Conservation (phyloP, 495 filamentous ascomycete genomes). For the Terfezia claveryi region DNA sequence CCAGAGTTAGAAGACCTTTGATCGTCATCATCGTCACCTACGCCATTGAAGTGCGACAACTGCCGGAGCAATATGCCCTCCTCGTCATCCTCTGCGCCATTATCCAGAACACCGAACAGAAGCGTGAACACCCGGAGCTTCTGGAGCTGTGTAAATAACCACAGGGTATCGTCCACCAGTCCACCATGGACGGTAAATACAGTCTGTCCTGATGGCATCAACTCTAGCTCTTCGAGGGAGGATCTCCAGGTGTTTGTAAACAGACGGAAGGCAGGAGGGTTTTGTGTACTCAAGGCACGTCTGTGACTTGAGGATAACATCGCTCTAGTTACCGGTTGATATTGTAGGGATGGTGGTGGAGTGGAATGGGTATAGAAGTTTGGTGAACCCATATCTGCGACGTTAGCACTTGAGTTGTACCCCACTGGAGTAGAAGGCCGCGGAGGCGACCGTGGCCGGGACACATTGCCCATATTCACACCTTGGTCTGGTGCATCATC, state of each 20-base stretch:
- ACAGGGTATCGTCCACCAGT: not conserved
- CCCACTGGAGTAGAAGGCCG: not conserved
- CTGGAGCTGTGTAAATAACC: not conserved
- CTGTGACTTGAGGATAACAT: not conserved
- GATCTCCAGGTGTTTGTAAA: not conserved
- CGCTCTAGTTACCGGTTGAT: not conserved
- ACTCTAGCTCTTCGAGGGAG: not conserved
- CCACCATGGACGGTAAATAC: not conserved
- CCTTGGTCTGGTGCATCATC: not conserved
- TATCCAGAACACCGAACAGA: not conserved
- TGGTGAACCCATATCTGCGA: not conserved
- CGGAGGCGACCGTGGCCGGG: not conserved
- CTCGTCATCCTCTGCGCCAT: not conserved
- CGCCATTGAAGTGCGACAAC: not conserved
- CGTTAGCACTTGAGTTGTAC: not conserved
- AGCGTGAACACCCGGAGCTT: not conserved
- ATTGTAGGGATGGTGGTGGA: not conserved
- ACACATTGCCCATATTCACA: not conserved
- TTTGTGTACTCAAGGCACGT: not conserved
- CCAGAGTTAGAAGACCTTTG: not conserved
- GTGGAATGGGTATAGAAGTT: not conserved
- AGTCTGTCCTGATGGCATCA: not conserved
- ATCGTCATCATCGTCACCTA: not conserved
- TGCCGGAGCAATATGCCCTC: not conserved
- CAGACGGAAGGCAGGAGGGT: not conserved